Evolutionary conservation across 345 rosid species (phyloP).

Genomic region (Melastoma malabathricum): DNA sequence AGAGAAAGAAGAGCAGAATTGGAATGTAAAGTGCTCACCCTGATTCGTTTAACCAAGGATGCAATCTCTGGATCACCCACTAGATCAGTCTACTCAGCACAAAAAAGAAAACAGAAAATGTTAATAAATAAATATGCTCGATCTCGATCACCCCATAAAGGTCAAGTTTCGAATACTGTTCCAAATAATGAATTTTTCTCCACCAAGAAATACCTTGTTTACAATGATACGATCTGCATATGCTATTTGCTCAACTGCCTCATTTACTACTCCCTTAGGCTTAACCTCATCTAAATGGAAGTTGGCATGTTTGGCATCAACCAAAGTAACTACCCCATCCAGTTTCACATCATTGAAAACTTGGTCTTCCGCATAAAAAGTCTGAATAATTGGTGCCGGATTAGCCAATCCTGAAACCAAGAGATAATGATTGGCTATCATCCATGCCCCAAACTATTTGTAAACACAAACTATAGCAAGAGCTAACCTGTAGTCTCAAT

Average conservation of each 20-base stretch:
- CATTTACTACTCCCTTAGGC: constrained; percentile 86
- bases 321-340: constrained; percentile 90
- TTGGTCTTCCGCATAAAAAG: constrained; percentile 82
- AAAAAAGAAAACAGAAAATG: background rate
- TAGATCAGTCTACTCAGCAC: constrained; percentile 62
- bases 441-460: background rate
- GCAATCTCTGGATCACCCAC: constrained; percentile 54
- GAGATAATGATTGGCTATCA: background rate
- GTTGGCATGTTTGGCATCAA: constrained; percentile 86
- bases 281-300: constrained; percentile 80
- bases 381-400: constrained; percentile 96
- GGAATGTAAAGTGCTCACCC: constrained; percentile 23
- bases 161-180: too few relatives aligned
- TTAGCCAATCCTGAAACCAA: constrained; percentile 64
- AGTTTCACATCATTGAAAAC: constrained; percentile 80
- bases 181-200: too few relatives aligned
- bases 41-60: constrained; percentile 60
- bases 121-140: background rate
- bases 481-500: constrained; percentile 80
- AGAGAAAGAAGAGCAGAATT: background rate
- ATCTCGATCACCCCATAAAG: too few relatives aligned
- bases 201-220: constrained; percentile 44
- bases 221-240: constrained; percentile 88
- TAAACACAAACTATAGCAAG: background rate
- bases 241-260: constrained; percentile 95